A percentile compares a stretch with the other conserved stretches of the same genome.
These are phyloP conservation scores for Talaromyces sp. DNA, from an alignment of 2,329 filamentous ascomycete species.

Conservation along the genomic window DNA sequence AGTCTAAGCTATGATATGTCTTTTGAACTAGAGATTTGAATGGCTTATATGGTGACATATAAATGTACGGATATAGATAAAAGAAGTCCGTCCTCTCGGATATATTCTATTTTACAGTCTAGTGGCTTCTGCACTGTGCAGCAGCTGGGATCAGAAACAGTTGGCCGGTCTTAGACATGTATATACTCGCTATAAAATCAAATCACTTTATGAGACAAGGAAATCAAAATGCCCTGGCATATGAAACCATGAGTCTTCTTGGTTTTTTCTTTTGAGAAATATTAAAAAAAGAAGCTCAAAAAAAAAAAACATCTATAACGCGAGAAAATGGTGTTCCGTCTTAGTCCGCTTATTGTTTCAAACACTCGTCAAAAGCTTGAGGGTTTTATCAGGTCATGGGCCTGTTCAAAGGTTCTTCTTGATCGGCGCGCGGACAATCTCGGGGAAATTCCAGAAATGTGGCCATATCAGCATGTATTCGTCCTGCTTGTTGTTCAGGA, in stretches of 20 bases:
- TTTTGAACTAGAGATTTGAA: no score
- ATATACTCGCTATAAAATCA: not conserved
- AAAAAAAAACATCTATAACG: not conserved
- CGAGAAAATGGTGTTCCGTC: not conserved
- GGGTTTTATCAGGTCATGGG: not conserved
- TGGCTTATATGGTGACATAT: not conserved
- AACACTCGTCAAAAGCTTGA: not conserved
- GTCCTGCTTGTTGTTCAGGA: constrained; percentile 65
- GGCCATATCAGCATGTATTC: constrained; percentile 69
- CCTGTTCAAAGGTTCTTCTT: not conserved
- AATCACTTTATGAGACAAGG: not conserved
- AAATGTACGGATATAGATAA: not conserved
- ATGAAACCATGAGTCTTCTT: not conserved
- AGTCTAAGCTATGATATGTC: constrained; percentile 6
- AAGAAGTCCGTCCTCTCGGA: not conserved
- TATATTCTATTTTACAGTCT: not conserved
- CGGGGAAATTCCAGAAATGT: constrained; percentile 53
- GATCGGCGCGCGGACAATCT: constrained; percentile 37
- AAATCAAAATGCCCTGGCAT: not conserved
- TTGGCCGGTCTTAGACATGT: not conserved
- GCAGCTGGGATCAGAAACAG: not conserved
- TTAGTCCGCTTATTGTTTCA: not conserved
- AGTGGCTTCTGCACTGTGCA: not conserved
- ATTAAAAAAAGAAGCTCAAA: not conserved
- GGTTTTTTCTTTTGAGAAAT: not conserved